Conservation (phyloP, 352 stramenopile species). For the Poterioochromonas sp. region DNA sequence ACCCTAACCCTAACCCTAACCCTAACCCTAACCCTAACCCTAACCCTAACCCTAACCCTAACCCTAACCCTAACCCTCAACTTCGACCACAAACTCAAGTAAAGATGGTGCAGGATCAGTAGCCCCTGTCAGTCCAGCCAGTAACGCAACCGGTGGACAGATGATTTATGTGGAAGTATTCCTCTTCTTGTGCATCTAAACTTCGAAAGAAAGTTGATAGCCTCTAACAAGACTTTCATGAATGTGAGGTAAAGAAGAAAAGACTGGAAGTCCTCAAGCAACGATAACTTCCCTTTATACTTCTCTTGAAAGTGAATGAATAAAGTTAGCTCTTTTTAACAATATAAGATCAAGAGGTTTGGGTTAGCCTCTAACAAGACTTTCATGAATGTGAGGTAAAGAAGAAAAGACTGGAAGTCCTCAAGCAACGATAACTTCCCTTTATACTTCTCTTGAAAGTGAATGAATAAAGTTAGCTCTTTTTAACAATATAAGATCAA, state of each 20-base stretch:
- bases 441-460: not conserved
- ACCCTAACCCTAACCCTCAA: conserved; percentile 18
- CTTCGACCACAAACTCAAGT: not conserved
- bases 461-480: not conserved
- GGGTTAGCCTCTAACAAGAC: too few relatives aligned
- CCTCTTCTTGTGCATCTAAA: not conserved
- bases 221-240: not conserved
- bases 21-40: conserved; percentile 1
- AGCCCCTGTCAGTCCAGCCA: not conserved
- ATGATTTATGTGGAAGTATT: not conserved
- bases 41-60: conserved; percentile 26
- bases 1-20: conserved; percentile 28
- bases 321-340: conserved; percentile 2
- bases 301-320: not conserved
- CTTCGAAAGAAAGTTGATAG: conserved; percentile 9
- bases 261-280: not conserved
- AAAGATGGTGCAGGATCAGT: not conserved
- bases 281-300: not conserved
- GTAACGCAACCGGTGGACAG: not conserved
- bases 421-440: not conserved
- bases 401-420: not conserved
- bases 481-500: not conserved
- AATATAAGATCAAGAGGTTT: not conserved
- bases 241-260: not conserved
- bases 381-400: not conserved